Conservation (phyloP, 148 eudicot species). For the Linanthus parryae region DNA sequence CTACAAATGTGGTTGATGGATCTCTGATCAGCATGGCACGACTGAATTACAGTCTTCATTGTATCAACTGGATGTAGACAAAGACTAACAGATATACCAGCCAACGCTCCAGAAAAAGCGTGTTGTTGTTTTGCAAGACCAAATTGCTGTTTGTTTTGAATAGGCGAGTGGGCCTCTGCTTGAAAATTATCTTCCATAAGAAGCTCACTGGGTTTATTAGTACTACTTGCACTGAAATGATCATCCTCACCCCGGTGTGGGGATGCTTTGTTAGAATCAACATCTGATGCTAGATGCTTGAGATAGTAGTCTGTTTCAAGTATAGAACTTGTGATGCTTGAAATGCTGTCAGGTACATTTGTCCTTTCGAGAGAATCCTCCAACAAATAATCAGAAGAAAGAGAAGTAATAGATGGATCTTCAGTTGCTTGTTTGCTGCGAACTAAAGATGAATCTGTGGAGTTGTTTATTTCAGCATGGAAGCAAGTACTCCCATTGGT, state of each 20-base stretch:
- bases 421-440: slow-evolving; percentile 4
- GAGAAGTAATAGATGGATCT: slow-evolving; percentile 15
- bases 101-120: slow-evolving; percentile 93
- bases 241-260: slow-evolving; percentile 13
- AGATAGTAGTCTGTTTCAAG: slow-evolving; percentile 22
- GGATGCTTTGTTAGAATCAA: slow-evolving; percentile 15
- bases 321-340: slow-evolving; percentile 19
- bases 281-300: slow-evolving; percentile 14
- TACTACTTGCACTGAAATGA: slow-evolving; percentile 16
- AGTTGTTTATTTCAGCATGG: slow-evolving; percentile 14
- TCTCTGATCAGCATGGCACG: slow-evolving; percentile 56
- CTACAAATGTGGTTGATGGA: slow-evolving; percentile 53
- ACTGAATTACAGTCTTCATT: slow-evolving; percentile 79
- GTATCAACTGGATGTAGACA: slow-evolving; percentile 96
- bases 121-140: slow-evolving; percentile 73
- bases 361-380: slow-evolving; percentile 15
- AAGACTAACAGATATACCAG: slow-evolving; percentile 82
- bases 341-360: slow-evolving; percentile 15
- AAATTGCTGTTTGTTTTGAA: slow-evolving; percentile 19
- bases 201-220: slow-evolving; percentile 10
- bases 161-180: slow-evolving; percentile 22
- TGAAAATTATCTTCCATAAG: slow-evolving; percentile 15
- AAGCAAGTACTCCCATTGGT: slow-evolving; percentile 14
- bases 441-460: slow-evolving; percentile 14
- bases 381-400: slow-evolving; percentile 24